These are phyloP conservation scores for Suillus plorans DNA, from an alignment of 768 basidiomycete genomes.

Conservation along the genomic window DNA sequence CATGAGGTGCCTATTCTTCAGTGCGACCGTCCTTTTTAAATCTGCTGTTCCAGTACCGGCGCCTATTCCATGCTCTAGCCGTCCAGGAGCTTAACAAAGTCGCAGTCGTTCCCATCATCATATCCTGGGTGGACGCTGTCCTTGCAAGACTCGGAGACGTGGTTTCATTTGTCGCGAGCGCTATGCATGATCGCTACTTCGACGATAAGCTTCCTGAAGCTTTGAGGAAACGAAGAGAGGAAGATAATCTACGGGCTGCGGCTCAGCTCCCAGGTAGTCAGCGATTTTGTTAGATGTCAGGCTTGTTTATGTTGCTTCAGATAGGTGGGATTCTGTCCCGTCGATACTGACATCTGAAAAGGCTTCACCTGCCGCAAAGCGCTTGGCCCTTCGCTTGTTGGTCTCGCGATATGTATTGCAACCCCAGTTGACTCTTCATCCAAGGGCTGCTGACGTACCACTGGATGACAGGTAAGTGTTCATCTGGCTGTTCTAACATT, in stretches of 20 bases:
- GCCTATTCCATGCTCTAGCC: slow-evolving; percentile 45
- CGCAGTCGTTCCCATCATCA: slow-evolving; percentile 32
- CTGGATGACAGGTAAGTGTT: background rate
- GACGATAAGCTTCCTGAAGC: slow-evolving; percentile 24
- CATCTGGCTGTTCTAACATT: background rate
- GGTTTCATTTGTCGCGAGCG: slow-evolving; percentile 30
- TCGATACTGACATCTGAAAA: slow-evolving; percentile 45
- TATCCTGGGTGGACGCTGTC: slow-evolving; percentile 68
- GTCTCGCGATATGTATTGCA: slow-evolving; percentile 56
- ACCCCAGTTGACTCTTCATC: slow-evolving; percentile 35
- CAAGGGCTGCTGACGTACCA: background rate
- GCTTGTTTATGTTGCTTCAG: slow-evolving; percentile 34
- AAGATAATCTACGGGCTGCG: slow-evolving; percentile 57
- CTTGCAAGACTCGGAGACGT: slow-evolving; percentile 51
- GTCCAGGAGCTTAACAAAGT: slow-evolving; percentile 26
- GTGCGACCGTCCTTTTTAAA: slow-evolving; percentile 33
- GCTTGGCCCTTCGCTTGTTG: slow-evolving; percentile 54
- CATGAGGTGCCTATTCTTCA: slow-evolving; percentile 15
- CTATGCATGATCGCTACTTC: slow-evolving; percentile 14
- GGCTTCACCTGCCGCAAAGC: slow-evolving; percentile 59
- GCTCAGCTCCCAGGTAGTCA: slow-evolving; percentile 64
- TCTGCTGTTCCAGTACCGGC: slow-evolving; percentile 53
- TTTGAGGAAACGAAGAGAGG: slow-evolving; percentile 42
- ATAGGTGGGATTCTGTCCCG: slow-evolving; percentile 51
- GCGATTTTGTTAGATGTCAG: background rate